These are phyloP conservation scores for Xylogone sp. DNA, from an alignment of 2,329 filamentous ascomycete genomes.

Conservation along the genomic window DNA sequence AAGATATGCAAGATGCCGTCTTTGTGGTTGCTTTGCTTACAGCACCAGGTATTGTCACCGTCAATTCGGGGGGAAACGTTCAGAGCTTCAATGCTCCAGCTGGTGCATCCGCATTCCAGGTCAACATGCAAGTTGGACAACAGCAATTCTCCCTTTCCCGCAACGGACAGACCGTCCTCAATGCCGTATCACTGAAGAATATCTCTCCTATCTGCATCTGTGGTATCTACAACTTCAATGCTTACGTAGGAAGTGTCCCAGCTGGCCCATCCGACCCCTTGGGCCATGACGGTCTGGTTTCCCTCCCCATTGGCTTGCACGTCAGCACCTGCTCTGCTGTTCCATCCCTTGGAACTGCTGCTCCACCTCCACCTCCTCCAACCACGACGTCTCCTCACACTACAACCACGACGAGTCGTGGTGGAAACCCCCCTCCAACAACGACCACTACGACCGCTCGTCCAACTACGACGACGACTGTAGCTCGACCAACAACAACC, in stretches of 20 bases:
- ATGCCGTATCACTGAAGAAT: constrained; percentile 13
- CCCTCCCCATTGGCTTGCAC: constrained; percentile 26
- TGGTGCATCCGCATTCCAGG: constrained; percentile 14
- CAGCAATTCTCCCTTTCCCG: constrained; percentile 16
- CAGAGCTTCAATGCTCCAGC: constrained; percentile 15
- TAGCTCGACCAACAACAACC: neutral
- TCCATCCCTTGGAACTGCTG: constrained; percentile 29
- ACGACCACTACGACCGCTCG: constrained; percentile 10
- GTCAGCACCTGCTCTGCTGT: constrained; percentile 27
- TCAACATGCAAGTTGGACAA: constrained; percentile 15
- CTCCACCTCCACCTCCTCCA: constrained; percentile 10
- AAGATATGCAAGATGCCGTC: constrained; percentile 26
- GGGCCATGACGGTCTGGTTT: constrained; percentile 20
- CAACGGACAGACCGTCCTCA: constrained; percentile 8
- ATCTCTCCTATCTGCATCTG: constrained; percentile 15
- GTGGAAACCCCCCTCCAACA: constrained; percentile 2
- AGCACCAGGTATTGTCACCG: constrained; percentile 20
- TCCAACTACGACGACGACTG: constrained; percentile 4
- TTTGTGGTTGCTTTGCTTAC: constrained; percentile 26
- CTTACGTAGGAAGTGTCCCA: constrained; percentile 19
- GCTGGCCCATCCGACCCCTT: constrained; percentile 20
- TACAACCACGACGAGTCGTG: constrained; percentile 2
- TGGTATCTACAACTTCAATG: constrained; percentile 21
- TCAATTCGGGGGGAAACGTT: constrained; percentile 22
- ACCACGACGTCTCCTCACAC: constrained; percentile 10